Percentiles rank a stretch among this genome's conserved stretches.
These are phyloP conservation scores for Tylopilus subfusipes DNA, from an alignment of 768 basidiomycete species.

Conservation along the genomic window DNA sequence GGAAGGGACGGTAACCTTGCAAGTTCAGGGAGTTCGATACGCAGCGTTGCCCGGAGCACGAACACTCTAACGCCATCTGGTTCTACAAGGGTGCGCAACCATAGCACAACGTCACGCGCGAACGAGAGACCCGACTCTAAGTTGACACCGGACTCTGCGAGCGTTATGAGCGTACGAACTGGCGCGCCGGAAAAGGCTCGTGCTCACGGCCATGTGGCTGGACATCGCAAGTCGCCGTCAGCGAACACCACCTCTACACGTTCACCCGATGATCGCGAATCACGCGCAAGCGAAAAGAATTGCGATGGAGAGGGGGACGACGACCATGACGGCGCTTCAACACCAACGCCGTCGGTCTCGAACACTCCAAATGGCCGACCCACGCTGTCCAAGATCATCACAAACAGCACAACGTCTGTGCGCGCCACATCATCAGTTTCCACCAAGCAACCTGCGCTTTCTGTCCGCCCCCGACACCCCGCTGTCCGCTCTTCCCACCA, in stretches of 20 bases:
- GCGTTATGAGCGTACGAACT: conserved; percentile 25
- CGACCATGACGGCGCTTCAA: conserved; percentile 15
- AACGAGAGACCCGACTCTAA: conserved; percentile 68
- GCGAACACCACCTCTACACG: conserved; percentile 8
- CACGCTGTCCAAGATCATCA: conserved; percentile 26
- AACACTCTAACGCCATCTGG: conserved; percentile 17
- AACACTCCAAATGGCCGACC: conserved; percentile 23
- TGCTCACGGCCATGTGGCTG: conserved; percentile 11
- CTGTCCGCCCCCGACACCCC: conserved; percentile 17
- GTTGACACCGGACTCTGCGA: conserved; percentile 49
- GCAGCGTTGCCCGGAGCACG: conserved; percentile 45
- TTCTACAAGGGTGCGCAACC: conserved; percentile 21
- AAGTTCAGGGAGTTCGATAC: conserved; percentile 40
- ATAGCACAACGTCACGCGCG: conserved; percentile 24
- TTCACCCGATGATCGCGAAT: conserved; percentile 1
- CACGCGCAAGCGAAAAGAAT: background rate
- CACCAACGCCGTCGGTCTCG: conserved; percentile 9
- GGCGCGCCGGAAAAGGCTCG: conserved; percentile 24
- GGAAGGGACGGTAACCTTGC: conserved; percentile 21
- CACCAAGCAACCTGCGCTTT: conserved; percentile 14
- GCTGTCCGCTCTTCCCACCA: conserved; percentile 27
- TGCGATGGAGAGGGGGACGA: conserved; percentile 7
- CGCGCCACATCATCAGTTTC: conserved; percentile 19
- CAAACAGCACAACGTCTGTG: conserved; percentile 23
- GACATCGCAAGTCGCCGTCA: conserved; percentile 25